Conservation (phyloP, 768 basidiomycete genomes). For the Boletus insuetus region DNA sequence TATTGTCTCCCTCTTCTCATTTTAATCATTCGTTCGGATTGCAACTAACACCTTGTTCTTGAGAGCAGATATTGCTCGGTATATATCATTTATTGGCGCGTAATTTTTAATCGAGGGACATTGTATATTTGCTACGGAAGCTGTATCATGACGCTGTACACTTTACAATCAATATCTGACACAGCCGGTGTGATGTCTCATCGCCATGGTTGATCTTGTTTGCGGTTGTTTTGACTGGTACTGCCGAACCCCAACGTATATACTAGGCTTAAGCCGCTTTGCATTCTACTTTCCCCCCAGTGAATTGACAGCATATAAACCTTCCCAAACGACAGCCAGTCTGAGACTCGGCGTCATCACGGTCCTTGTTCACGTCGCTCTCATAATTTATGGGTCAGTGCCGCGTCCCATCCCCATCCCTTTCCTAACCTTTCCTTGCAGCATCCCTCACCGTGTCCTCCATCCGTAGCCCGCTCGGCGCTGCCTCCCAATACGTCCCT, state of each 20-base stretch:
- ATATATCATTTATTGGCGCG: conserved; percentile 17
- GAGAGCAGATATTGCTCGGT: conserved; percentile 12
- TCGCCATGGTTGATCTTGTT: conserved; percentile 4
- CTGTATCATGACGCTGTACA: conserved; percentile 19
- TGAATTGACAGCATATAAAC: conserved; percentile 29
- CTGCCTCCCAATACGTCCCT: conserved; percentile 45
- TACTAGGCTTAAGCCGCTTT: neutral
- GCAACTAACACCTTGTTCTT: conserved; percentile 14
- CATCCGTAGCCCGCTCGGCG: conserved; percentile 24
- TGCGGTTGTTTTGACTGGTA: conserved; percentile 19
- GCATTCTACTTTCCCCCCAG: conserved; percentile 17
- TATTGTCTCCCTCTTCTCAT: neutral
- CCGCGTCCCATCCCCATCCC: neutral
- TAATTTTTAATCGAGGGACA: conserved; percentile 1
- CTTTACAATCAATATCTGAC: conserved; percentile 2
- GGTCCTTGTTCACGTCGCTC: conserved; percentile 15
- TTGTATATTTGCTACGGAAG: conserved; percentile 19
- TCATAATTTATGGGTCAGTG: conserved; percentile 39
- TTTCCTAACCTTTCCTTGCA: conserved; percentile 8
- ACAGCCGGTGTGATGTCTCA: neutral
- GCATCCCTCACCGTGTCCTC: conserved; percentile 45
- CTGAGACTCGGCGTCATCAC: conserved; percentile 30
- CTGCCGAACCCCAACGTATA: conserved; percentile 32
- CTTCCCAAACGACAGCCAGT: conserved; percentile 28
- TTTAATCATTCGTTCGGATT: conserved; percentile 12